Evolutionary conservation across 169 alveolate genomes (phyloP).

Genomic region (Plasmodium malariae): DNA sequence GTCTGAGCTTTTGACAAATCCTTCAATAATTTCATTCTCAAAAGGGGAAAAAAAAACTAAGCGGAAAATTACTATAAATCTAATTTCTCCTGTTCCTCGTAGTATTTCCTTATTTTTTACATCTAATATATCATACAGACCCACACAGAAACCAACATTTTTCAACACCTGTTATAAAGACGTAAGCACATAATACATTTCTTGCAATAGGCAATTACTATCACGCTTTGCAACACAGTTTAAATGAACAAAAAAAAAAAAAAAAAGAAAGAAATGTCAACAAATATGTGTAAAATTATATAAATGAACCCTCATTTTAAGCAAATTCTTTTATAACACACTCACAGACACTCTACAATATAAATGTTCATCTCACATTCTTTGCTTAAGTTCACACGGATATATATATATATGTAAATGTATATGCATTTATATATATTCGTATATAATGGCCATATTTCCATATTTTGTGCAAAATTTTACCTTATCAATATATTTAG

Average conservation of each 20-base stretch:
- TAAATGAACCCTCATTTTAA: too few relatives aligned
- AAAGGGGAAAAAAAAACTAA: slow-evolving; percentile 52
- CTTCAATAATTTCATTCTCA: slow-evolving; percentile 73
- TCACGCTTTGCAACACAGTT: too few relatives aligned
- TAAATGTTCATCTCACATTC: too few relatives aligned
- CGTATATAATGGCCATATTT: background rate
- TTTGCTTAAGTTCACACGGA: too few relatives aligned
- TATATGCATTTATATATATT: background rate
- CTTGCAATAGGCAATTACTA: too few relatives aligned
- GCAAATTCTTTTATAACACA: too few relatives aligned
- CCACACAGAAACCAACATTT: slow-evolving; percentile 68
- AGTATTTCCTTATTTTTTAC: slow-evolving; percentile 56
- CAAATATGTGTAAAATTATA: too few relatives aligned
- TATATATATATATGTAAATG: background rate
- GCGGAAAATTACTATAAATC: slow-evolving; percentile 55
- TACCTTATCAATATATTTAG: slow-evolving; percentile 68
- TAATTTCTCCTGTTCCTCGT: slow-evolving; percentile 42
- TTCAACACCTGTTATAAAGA: slow-evolving; percentile 29
- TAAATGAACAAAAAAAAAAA: too few relatives aligned
- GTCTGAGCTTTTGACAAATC: slow-evolving; percentile 56
- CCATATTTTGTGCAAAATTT: background rate
- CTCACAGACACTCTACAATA: too few relatives aligned
- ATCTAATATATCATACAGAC: slow-evolving; percentile 56
- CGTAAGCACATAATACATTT: too few relatives aligned
- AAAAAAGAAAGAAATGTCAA: too few relatives aligned